phyloP scores from a whole-genome alignment of 495 filamentous ascomycete genomes.

The Patellaria atrata region DNA sequence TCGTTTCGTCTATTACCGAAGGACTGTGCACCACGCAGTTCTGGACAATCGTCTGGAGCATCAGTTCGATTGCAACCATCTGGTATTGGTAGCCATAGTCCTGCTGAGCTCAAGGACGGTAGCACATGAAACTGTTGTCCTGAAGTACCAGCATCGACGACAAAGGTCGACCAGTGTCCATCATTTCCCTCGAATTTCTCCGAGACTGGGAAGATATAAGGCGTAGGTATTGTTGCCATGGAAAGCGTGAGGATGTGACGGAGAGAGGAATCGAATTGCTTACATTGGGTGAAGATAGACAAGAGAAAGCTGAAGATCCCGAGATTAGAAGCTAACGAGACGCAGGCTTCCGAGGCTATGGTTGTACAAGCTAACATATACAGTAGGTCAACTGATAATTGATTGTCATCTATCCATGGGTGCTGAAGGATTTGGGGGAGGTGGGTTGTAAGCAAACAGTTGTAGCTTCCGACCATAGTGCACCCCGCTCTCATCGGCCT shows the following conservation, averaged over 20 bases:
- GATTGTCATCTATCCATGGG: too few relatives aligned
- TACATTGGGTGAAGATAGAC: not conserved
- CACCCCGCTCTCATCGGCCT: too few relatives aligned
- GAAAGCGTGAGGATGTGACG: conserved; percentile 4
- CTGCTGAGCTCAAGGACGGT: too few relatives aligned
- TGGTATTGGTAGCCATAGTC: too few relatives aligned
- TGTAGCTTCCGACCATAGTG: too few relatives aligned
- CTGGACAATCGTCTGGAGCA: conserved; percentile 13
- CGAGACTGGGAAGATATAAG: conserved; percentile 4
- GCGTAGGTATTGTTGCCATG: conserved; percentile 5
- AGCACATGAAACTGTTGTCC: conserved; percentile 16
- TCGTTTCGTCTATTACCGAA: conserved; percentile 5
- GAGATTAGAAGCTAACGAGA: too few relatives aligned
- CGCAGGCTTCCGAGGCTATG: not conserved
- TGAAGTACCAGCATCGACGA: conserved; percentile 7
- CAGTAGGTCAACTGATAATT: too few relatives aligned
- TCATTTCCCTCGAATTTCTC: conserved; percentile 18
- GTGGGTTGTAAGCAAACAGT: too few relatives aligned
- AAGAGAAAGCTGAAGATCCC: not conserved
- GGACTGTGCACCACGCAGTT: conserved; percentile 11
- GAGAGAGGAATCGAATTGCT: conserved; percentile 2
- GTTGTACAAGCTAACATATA: too few relatives aligned
- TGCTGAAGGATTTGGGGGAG: too few relatives aligned
- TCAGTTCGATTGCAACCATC: conserved; percentile 2
- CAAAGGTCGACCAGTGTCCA: conserved; percentile 20